These are phyloP conservation scores for Licmophora abbreviata DNA, from an alignment of 108 stramenopile species.

Conservation along the genomic window DNA sequence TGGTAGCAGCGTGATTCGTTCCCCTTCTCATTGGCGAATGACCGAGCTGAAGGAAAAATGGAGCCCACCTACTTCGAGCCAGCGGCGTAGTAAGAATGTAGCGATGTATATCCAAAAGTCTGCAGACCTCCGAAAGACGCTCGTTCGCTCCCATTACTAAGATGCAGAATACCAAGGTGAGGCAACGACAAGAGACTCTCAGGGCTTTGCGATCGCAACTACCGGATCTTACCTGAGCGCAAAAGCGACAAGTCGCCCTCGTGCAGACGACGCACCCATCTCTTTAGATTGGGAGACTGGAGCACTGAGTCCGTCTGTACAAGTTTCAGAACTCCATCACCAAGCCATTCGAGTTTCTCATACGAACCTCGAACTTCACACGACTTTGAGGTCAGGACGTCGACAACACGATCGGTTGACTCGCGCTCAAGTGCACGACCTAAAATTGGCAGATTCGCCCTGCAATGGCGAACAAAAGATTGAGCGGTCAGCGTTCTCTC, in stretches of 20 bases:
- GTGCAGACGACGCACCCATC: conserved; percentile 31
- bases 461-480: conserved; percentile 28
- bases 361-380: conserved; percentile 21
- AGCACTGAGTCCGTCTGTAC: conserved; percentile 48
- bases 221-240: too few relatives aligned
- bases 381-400: conserved; percentile 22
- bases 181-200: not conserved
- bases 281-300: conserved; percentile 15
- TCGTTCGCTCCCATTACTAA: conserved; percentile 46
- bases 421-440: conserved; percentile 18
- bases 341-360: conserved; percentile 45
- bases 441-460: conserved; percentile 16
- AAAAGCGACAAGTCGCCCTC: conserved; percentile 47
- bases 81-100: conserved; percentile 34
- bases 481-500: conserved; percentile 21
- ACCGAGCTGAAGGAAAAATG: conserved; percentile 16
- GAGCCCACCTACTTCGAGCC: conserved; percentile 34
- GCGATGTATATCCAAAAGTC: conserved; percentile 14
- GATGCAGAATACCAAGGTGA: not conserved
- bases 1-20: not conserved
- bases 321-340: conserved; percentile 57
- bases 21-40: conserved; percentile 2
- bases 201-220: not conserved
- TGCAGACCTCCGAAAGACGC: conserved; percentile 18
- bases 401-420: conserved; percentile 9